Evolutionary conservation across 176 grass and related monocot species (phyloP), one percentile per base, ranked within the genome.

Genomic region (Rhynchospora breviuscula): DNA sequence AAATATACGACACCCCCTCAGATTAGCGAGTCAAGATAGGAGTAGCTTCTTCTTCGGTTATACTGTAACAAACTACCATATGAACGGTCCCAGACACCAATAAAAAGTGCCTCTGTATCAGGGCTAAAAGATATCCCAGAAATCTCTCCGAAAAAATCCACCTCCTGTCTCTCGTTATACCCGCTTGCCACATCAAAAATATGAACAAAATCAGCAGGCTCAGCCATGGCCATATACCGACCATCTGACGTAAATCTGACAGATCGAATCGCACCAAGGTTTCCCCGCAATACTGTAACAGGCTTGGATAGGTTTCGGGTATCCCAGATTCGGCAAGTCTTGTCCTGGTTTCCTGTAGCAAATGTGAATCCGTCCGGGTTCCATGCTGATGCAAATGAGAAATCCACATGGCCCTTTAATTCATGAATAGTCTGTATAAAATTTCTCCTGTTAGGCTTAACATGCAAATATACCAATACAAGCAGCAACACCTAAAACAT

Each of bases 271-370:
- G 94, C 90, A 70, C 92, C 94, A 0, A 97, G 89, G 53, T 97
- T 97, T 43, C 94, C 94, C 72, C 90, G 48, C 69, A 94, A 62
- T 17, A 94, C 88, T 83, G 69, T 89, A n/a, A 94, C 44, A 12
- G 94, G 90, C 79, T 88, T 65, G 3, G 94, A 97, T 9, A 92
- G 90, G 67, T 97, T 92, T n/a, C 94, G 89, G 44, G 81, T 71
- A 84, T 97, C 94, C 92, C 90, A 97, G n/a, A 97, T 68, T 29
- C 88, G 89, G 69, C 94, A 97, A n/a, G 94, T 92, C 80, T 85
- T 97, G 79, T 94, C 94, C 86, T 97, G 92, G 60, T 94, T 97
- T 33, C 92, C 90, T 1, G 94, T 97, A 19, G 90, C 87, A 0
- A 97, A 92, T 78, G 92, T 94, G 52, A 15, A 79, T 3, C 92